Evolutionary conservation across 2,329 filamentous ascomycete species (phyloP), one percentile per base, ranked within the genome.

Genomic region (Pestalotiopsis sp.): DNA sequence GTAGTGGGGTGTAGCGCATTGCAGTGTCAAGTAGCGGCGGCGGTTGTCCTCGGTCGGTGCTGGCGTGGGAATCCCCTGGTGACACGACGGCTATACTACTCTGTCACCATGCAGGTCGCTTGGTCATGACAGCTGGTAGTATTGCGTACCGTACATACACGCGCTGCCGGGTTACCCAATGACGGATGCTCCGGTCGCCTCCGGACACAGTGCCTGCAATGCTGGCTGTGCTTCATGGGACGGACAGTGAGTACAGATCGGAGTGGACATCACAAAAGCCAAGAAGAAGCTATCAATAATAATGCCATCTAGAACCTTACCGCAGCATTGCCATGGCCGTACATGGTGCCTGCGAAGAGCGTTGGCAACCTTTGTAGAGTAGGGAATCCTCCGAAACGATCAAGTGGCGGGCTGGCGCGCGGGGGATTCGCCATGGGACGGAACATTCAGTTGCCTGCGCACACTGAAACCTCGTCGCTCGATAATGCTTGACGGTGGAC

Each of bases 1-100:
- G 52, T 67, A 67, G 65, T 58, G 63, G 41, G 41, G 41, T 49
- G 63, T 57, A 56, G 56, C 65, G 31, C 58, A 31, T 56, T 38
- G 38, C 25, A 52, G 17, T 64, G 39, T 52, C 25, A 27, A 52
- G 61, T 64, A 62, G 59, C 59, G 59, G 59, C 27, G 27, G 31
- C 27, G 57, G 23, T 27, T 59, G 23, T 27, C 11, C 23, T 59
- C 23, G 57, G 57, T 59, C 36, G 58, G 56, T 67, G 65, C 56
- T 60, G 31, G 25, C 57, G 23, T 36, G 27, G 57, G 23, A 52
- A n/a, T 52, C 45, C 20, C 45, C 45, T 52, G 45, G 45, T 52
- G 45, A 52, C 45, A 52, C 45, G 45, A 20, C 45, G 45, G 45
- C 45, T 52, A 52, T 52, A 52, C 45, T 52, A 52, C 45, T 17